phyloP scores from a whole-genome alignment of 148 eudicot species.

The Spergularia bocconei region DNA sequence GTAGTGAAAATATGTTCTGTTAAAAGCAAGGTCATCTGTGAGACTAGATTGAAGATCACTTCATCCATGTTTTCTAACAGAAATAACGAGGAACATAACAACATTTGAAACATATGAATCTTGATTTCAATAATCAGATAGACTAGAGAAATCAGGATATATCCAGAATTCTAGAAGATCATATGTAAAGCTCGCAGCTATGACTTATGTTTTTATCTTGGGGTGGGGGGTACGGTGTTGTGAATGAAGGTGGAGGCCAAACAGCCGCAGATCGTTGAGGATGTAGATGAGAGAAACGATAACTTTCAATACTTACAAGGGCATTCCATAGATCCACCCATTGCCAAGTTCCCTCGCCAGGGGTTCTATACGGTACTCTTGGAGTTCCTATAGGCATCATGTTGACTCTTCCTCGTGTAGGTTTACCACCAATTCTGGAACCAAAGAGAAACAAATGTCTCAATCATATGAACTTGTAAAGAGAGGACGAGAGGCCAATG shows the following conservation, averaged over 20 bases:
- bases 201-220: too few relatives aligned
- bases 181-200: not conserved
- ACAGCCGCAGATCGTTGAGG: not conserved
- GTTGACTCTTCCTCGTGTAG: conserved; percentile 53
- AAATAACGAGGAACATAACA: too few relatives aligned
- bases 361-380: conserved; percentile 66
- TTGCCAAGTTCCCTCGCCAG: conserved; percentile 69
- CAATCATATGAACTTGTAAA: not conserved
- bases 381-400: conserved; percentile 94
- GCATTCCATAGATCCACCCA: conserved; percentile 87
- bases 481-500: not conserved
- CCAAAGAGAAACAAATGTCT: conserved; percentile 19
- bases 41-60: too few relatives aligned
- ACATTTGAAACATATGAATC: too few relatives aligned
- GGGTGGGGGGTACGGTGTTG: not conserved
- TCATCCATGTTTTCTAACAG: too few relatives aligned
- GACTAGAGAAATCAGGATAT: not conserved
- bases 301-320: conserved; percentile 48
- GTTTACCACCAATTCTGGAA: conserved; percentile 49
- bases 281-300: not conserved
- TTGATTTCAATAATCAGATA: too few relatives aligned
- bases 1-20: not conserved
- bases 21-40: not conserved
- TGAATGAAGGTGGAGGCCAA: not conserved
- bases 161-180: not conserved